Conservation (phyloP, 106 monocot species). For the Iris macrosiphon region DNA sequence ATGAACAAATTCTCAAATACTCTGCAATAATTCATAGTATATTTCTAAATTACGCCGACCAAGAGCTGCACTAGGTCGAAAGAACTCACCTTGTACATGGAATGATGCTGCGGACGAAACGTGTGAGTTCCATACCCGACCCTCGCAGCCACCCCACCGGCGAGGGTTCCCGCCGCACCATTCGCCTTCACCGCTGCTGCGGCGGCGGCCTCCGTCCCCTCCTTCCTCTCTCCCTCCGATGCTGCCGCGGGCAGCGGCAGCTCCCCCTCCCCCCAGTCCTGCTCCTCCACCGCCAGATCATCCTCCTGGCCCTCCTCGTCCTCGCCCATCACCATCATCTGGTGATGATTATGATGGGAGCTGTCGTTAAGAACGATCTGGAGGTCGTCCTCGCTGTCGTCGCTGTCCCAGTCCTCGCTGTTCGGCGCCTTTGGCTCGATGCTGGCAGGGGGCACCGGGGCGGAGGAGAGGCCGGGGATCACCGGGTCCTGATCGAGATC, state of each 20-base stretch:
- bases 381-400: slow-evolving; percentile 94
- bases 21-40: neutral
- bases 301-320: too few relatives aligned
- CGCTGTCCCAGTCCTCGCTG: slow-evolving; percentile 78
- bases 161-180: slow-evolving; percentile 16
- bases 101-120: slow-evolving; percentile 78
- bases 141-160: slow-evolving; percentile 27
- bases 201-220: too few relatives aligned
- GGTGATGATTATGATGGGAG: too few relatives aligned
- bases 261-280: slow-evolving; percentile 70
- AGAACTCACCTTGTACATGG: slow-evolving; percentile 89
- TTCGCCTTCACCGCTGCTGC: slow-evolving; percentile 27
- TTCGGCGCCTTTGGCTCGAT: slow-evolving; percentile 5
- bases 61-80: too few relatives aligned
- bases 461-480: slow-evolving; percentile 52
- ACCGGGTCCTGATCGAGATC: slow-evolving; percentile 27
- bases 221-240: slow-evolving; percentile 55
- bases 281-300: slow-evolving; percentile 53
- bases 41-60: too few relatives aligned
- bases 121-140: slow-evolving; percentile 57
- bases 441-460: neutral
- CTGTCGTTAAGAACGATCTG: slow-evolving; percentile 81
- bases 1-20: neutral
- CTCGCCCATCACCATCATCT: slow-evolving; percentile 4
- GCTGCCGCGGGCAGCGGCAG: slow-evolving; percentile 34